Base-by-base conservation (phyloP, 2,329 filamentous ascomycete genomes). In the Trichophyton rubrum region DNA sequence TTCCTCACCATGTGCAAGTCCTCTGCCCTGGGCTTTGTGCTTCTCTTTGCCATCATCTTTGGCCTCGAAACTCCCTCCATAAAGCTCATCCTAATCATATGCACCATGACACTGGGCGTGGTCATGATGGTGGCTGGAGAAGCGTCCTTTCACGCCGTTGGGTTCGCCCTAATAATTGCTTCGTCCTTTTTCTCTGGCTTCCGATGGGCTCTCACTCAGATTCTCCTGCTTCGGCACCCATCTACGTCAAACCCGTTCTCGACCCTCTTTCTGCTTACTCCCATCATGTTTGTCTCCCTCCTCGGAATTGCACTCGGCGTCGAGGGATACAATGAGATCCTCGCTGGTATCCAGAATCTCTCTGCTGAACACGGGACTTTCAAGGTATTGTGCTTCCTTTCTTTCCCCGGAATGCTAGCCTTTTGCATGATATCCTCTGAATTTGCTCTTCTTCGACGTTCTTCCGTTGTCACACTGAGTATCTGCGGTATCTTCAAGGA, bases 1-100 rank as follows among this genome's bases (percentile, higher is more conserved):
- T 99, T 99, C 73, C 95, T 96, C 75, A 99, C 93, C 62, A 97
- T 99, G 93, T 97, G 93, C 77, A 99, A 99, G 81, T 97, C 92
- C 4, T 96, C 91, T 8, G 89, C 92, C 15, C 82, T 99, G 22
- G 91, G 89, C 51, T 99, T 97, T 71, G 93, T 99, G 60, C 85
- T 99, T 22, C 74, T 96, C 56, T 99, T 99, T 71, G 93, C 93
- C 64, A 96, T 99, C 70, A 72, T 95, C 56, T 97, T 99, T 78
- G 85, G 88, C 59, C 85, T 99, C 59, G 93, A 99, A 74, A 83
- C 83, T 9, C 90, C 89, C 0, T 96, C 92, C 0, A 85, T 88
- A 80, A 88, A 87, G 67, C 82, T 99, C 7, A 87, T 95, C 43
- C 80, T 82, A 65, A 93, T 97, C 66, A 97, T 99, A 66, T 82